Evolutionary conservation across 805 yeast genomes (phyloP).

Genomic region (Schwanniomyces sp.): DNA sequence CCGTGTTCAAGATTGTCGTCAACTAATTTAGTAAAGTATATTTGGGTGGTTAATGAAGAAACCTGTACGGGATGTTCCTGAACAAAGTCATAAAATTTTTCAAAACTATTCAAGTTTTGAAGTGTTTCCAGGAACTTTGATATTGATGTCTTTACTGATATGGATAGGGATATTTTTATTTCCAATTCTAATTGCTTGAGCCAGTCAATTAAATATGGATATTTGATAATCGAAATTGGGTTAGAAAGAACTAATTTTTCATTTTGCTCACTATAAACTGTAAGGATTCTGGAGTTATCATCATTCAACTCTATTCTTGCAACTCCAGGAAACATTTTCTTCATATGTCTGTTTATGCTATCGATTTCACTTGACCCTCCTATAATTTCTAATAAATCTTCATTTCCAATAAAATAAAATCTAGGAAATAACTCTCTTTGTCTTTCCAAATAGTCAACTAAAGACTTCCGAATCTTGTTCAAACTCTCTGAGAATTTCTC

Average conservation of each 20-base stretch:
- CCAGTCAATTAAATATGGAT: conserved; percentile 59
- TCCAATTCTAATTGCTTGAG: conserved; percentile 55
- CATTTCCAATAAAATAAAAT: conserved; percentile 86
- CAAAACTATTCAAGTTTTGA: neutral
- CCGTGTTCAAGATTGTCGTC: conserved; percentile 25
- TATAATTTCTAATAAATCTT: conserved; percentile 78
- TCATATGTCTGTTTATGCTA: conserved; percentile 57
- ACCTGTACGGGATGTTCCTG: conserved; percentile 55
- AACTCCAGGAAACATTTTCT: conserved; percentile 73
- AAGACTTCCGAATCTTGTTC: conserved; percentile 56
- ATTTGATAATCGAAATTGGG: conserved; percentile 44
- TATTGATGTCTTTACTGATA: conserved; percentile 28
- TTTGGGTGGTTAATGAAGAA: conserved; percentile 52
- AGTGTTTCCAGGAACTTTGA: conserved; percentile 5
- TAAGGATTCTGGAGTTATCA: conserved; percentile 34
- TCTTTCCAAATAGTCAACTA: conserved; percentile 75
- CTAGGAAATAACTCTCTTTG: conserved; percentile 80
- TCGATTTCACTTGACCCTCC: conserved; percentile 57
- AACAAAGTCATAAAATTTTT: conserved; percentile 28
- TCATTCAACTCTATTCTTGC: conserved; percentile 37
- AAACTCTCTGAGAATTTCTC: conserved; percentile 57
- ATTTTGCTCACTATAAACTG: conserved; percentile 62
- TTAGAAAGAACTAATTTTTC: conserved; percentile 49
- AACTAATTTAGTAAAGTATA: conserved; percentile 50
- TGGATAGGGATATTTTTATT: conserved; percentile 49